Evolutionary conservation across 2,329 filamentous ascomycete species (phyloP).

Genomic region (Neonectria hederae): DNA sequence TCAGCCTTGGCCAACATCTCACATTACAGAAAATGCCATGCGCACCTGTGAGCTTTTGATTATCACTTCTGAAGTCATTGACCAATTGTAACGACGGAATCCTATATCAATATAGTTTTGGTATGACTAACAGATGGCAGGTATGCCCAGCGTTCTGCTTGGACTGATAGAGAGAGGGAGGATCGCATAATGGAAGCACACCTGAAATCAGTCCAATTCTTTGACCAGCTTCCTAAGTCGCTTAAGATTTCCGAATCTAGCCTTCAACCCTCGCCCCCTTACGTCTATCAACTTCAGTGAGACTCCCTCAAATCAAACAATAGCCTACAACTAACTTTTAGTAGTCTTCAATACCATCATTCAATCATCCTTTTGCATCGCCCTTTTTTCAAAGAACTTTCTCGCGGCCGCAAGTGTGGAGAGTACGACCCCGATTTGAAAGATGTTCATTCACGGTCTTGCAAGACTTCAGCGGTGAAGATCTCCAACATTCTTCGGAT

Average conservation of each 20-base stretch:
- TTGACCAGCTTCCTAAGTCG: slow-evolving; percentile 10
- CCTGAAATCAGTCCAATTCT: slow-evolving; percentile 7
- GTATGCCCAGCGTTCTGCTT: slow-evolving; percentile 11
- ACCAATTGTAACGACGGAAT: slow-evolving; percentile 12
- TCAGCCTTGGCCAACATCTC: slow-evolving; percentile 16
- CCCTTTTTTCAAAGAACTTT: slow-evolving; percentile 9
- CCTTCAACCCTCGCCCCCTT: slow-evolving; percentile 12
- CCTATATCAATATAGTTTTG: background rate
- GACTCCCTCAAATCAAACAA: background rate
- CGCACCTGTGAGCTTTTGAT: slow-evolving; percentile 21
- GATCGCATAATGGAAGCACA: slow-evolving; percentile 15
- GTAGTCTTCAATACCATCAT: slow-evolving; percentile 15
- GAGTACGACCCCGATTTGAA: slow-evolving; percentile 28
- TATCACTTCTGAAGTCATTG: slow-evolving; percentile 21
- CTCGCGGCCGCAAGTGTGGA: slow-evolving; percentile 3
- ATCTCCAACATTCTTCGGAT: slow-evolving; percentile 29
- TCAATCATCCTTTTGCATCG: slow-evolving; percentile 9
- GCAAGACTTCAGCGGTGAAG: slow-evolving; percentile 21
- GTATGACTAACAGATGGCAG: background rate
- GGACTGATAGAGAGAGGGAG: slow-evolving; percentile 11
- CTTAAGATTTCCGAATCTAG: slow-evolving; percentile 20
- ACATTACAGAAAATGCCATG: slow-evolving; percentile 22
- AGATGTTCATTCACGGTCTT: slow-evolving; percentile 28
- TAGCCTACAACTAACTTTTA: background rate
- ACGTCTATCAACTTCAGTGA: slow-evolving; percentile 18